Percentiles rank a stretch among this genome's conserved stretches.
phyloP scores from a whole-genome alignment of 2,329 filamentous ascomycete species.

The Tolypocladium guangdongense region DNA sequence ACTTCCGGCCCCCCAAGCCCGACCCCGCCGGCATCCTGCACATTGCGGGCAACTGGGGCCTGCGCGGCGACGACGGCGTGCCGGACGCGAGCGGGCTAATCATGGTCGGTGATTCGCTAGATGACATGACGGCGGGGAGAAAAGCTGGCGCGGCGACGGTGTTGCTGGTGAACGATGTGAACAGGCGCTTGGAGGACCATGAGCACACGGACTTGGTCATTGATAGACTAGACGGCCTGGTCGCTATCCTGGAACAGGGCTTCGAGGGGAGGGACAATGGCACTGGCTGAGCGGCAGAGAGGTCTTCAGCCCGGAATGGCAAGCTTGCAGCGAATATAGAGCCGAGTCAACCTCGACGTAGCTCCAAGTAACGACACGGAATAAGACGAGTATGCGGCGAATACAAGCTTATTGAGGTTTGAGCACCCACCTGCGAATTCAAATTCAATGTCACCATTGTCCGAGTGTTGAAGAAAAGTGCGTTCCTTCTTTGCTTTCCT shows the following conservation, averaged over 20 bases:
- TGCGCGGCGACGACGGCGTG: constrained; percentile 24
- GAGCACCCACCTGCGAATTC: background rate
- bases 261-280: constrained; percentile 44
- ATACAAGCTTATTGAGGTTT: background rate
- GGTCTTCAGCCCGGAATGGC: background rate
- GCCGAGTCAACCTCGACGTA: background rate
- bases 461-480: background rate
- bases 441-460: constrained; percentile 12
- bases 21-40: constrained; percentile 79
- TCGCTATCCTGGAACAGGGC: constrained; percentile 62
- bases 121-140: constrained; percentile 85
- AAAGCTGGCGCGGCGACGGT: constrained; percentile 82
- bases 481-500: constrained; percentile 6
- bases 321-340: background rate
- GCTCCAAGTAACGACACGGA: background rate
- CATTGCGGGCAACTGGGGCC: constrained; percentile 67
- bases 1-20: constrained; percentile 76
- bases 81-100: constrained; percentile 39
- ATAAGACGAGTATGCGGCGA: background rate
- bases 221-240: constrained; percentile 60
- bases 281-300: background rate
- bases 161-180: constrained; percentile 76
- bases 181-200: constrained; percentile 57
- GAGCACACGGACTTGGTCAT: constrained; percentile 70
- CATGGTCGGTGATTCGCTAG: constrained; percentile 71